Percentiles rank a stretch among this genome's conserved stretches.
Conservation (phyloP, 768 basidiomycete species). For the Auricularia sp. region DNA sequence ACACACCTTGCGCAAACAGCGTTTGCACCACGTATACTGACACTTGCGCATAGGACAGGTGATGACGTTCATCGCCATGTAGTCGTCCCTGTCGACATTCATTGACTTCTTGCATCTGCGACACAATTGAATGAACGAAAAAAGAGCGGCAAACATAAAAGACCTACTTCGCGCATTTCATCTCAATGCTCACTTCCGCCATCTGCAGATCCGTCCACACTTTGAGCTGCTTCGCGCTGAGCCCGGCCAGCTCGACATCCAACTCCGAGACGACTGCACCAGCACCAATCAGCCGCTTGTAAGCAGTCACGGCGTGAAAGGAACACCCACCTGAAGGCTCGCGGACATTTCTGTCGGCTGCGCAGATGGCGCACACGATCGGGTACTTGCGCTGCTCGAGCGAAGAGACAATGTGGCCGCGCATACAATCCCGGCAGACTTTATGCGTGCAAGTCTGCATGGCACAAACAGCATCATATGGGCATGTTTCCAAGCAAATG, state of each 20-base stretch:
- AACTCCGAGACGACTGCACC: slow-evolving; percentile 30
- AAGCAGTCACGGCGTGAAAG: slow-evolving; percentile 4
- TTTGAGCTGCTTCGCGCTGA: slow-evolving; percentile 31
- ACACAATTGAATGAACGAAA: neutral
- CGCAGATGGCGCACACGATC: slow-evolving; percentile 51
- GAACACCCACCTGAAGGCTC: slow-evolving; percentile 24
- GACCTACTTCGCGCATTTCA: slow-evolving; percentile 42
- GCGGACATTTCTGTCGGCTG: slow-evolving; percentile 16
- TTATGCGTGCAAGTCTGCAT: slow-evolving; percentile 37
- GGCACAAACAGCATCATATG: slow-evolving; percentile 30
- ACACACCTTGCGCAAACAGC: slow-evolving; percentile 36
- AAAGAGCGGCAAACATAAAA: no score
- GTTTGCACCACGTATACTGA: slow-evolving; percentile 48
- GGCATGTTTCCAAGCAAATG: slow-evolving; percentile 44
- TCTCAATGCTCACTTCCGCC: slow-evolving; percentile 29
- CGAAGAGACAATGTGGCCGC: slow-evolving; percentile 30
- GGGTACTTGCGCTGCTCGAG: slow-evolving; percentile 51
- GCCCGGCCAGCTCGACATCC: slow-evolving; percentile 33
- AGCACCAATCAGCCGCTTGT: neutral
- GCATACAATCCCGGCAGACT: slow-evolving; percentile 46
- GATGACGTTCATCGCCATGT: slow-evolving; percentile 29
- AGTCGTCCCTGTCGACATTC: slow-evolving; percentile 43
- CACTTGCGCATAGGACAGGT: slow-evolving; percentile 43
- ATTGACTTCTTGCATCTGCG: slow-evolving; percentile 38
- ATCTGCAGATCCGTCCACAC: slow-evolving; percentile 40